These are phyloP conservation scores for Acer saccharum DNA, from an alignment of 345 rosid genomes.

Conservation along the genomic window DNA sequence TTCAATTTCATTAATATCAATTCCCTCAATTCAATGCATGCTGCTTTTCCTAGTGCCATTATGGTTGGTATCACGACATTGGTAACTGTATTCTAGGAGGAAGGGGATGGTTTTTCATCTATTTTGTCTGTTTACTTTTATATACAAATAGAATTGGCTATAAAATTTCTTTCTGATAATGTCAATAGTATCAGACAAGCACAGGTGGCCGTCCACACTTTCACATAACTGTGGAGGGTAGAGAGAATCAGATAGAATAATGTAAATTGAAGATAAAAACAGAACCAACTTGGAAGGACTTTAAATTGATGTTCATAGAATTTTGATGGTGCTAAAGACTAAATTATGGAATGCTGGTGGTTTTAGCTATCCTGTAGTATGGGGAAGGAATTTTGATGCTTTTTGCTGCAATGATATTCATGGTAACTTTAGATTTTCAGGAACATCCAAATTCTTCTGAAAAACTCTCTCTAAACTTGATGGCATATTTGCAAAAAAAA, in stretches of 20 bases:
- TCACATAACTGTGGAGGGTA: background rate
- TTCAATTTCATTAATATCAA: background rate
- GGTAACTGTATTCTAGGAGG: background rate
- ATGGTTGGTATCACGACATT: background rate
- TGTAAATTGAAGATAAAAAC: background rate
- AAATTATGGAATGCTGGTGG: background rate
- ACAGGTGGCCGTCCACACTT: too few relatives aligned
- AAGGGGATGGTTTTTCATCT: background rate
- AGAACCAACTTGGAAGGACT: background rate
- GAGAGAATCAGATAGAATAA: background rate
- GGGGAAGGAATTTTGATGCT: background rate
- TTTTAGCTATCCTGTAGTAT: too few relatives aligned
- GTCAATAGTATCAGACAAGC: too few relatives aligned
- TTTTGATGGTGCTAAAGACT: background rate
- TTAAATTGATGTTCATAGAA: background rate
- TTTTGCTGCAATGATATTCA: background rate
- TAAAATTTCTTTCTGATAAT: too few relatives aligned
- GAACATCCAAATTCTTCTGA: background rate
- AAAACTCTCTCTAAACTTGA: background rate
- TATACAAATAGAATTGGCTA: too few relatives aligned
- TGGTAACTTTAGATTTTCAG: background rate
- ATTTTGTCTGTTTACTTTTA: background rate
- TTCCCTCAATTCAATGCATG: background rate
- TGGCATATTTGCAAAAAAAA: background rate
- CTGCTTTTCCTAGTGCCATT: background rate